Base-by-base conservation (phyloP, 2,329 filamentous ascomycete species). In the Parafenestella ontariensis region DNA sequence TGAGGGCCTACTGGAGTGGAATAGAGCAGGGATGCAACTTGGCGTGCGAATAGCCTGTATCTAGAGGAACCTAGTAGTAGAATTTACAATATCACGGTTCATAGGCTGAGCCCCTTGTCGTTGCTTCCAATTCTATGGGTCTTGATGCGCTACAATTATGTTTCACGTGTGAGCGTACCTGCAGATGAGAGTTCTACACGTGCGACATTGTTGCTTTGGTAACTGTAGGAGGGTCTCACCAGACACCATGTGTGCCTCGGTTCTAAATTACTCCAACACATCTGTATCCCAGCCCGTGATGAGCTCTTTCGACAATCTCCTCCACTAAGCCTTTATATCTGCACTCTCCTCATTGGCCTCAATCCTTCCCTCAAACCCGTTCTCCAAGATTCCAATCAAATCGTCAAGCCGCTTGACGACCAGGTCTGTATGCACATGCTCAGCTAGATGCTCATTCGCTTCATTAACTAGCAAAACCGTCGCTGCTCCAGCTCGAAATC, bases 401-500 rank as follows among this genome's bases (percentile, higher is more conserved):
- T 96, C 91, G 70, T 96, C 91, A 56, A 96, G 73, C 69, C 67
- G 58, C 46, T 77, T 74, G 46, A 96, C 88, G 10, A 87, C 87
- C 41, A 94, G 68, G 75, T 96, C 91, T 0, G 91, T 96, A 73
- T 92, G 85, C 60, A 87, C 83, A 70, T 96, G 90, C 21, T 85
- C 81, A 7, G 82, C 85, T 53, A 96, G 72, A 61, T 89, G 82
- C 50, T 75, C 76, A 71, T 96, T 96, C n/a, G 84, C 87, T n/a
- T 91, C 86, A 68, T 96, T 96, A 15, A 89, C 83, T 40, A 99
- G 80, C 71, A 98, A 72, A n/a, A 98, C 92, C 0, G 95, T 98
- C 29, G 92, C 90, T 1, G 93, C 91, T 1, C 94, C 94, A 0
- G 94, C 94, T 47, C 82, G 82, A 55, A 89, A 85, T 0, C 95